These are phyloP conservation scores for Stephania japonica DNA, from an alignment of 164 flowering plant species.

Conservation along the genomic window DNA sequence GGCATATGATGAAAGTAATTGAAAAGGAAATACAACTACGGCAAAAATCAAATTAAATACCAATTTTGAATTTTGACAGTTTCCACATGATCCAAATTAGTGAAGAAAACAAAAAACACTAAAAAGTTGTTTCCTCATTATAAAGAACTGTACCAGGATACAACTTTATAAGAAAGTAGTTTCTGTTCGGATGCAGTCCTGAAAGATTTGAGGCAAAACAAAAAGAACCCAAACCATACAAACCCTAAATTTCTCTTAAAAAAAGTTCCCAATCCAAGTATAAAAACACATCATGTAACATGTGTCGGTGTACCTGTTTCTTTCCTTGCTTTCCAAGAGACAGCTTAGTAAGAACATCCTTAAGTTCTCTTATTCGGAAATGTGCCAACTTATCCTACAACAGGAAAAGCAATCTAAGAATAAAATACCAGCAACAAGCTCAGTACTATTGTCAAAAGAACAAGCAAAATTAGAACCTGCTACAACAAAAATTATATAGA, in stretches of 20 bases:
- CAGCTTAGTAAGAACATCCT: constrained; percentile 34
- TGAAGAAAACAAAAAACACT: too few relatives aligned
- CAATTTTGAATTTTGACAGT: not conserved
- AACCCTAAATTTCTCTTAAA: not conserved
- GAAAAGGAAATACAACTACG: not conserved
- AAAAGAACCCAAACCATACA: not conserved
- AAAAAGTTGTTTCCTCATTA: too few relatives aligned
- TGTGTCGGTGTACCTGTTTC: constrained; percentile 52
- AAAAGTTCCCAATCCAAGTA: not conserved
- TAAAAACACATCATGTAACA: not conserved
- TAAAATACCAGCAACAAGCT: not conserved
- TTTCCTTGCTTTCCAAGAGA: constrained; percentile 85
- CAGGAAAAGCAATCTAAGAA: not conserved
- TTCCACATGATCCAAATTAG: too few relatives aligned
- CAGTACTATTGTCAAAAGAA: not conserved
- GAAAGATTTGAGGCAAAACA: not conserved
- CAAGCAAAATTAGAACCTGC: constrained; percentile 2
- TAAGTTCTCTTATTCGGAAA: constrained; percentile 33
- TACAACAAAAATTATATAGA: not conserved
- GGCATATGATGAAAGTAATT: not conserved
- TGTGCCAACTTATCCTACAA: constrained; percentile 27
- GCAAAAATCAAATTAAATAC: not conserved
- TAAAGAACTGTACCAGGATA: too few relatives aligned
- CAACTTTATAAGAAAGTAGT: too few relatives aligned
- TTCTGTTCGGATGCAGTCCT: not conserved